Conservation (phyloP, 2,329 filamentous ascomycete genomes). For the Exophiala aquamarina region DNA sequence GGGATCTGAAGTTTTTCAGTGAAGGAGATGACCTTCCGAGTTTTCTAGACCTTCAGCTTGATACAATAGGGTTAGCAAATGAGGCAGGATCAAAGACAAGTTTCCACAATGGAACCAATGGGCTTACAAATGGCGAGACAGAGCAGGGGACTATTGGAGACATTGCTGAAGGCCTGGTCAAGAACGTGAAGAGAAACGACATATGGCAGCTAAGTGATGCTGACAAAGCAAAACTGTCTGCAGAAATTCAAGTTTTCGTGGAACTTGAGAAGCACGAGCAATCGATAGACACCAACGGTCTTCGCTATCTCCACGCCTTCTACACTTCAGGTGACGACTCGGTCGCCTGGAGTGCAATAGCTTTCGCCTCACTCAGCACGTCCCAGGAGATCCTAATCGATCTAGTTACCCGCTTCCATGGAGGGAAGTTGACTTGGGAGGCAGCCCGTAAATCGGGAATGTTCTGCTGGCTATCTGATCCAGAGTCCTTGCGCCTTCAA, state of each 20-base stretch:
- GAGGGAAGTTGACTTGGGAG: conserved; percentile 78
- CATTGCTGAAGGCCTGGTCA: conserved; percentile 68
- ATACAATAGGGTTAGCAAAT: conserved; percentile 48
- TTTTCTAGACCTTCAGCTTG: conserved; percentile 63
- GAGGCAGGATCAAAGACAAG: neutral
- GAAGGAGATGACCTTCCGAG: conserved; percentile 79
- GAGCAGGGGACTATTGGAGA: conserved; percentile 66
- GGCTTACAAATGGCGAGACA: conserved; percentile 48
- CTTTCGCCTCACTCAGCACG: conserved; percentile 66
- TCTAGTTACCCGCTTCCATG: conserved; percentile 76
- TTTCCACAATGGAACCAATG: conserved; percentile 9
- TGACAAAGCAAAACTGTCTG: conserved; percentile 53
- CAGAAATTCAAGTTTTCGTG: conserved; percentile 81
- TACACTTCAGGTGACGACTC: conserved; percentile 72
- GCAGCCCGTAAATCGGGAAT: conserved; percentile 82
- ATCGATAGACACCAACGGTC: conserved; percentile 87
- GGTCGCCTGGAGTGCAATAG: conserved; percentile 69
- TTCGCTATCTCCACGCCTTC: conserved; percentile 61
- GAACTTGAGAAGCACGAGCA: conserved; percentile 82
- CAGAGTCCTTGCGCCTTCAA: conserved; percentile 69
- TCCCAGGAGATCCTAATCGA: conserved; percentile 86
- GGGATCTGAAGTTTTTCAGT: conserved; percentile 77
- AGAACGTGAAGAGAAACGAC: conserved; percentile 72
- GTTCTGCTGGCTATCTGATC: conserved; percentile 91
- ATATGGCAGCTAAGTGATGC: conserved; percentile 73